Evolutionary conservation across 192 early-diverging fungal genomes (phyloP).

Genomic region (Linnemannia elongata): DNA sequence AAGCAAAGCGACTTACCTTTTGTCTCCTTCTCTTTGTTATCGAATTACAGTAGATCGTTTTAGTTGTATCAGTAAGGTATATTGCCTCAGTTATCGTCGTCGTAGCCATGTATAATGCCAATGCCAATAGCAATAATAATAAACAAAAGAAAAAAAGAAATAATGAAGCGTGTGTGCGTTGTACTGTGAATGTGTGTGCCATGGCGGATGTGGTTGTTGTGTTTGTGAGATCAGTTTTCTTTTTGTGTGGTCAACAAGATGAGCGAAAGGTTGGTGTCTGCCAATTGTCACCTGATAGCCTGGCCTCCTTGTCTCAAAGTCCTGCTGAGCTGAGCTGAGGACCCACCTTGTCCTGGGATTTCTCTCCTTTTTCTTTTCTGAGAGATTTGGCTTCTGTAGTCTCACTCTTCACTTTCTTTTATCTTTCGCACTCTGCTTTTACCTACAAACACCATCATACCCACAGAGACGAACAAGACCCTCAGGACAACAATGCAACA

Average conservation of each 20-base stretch:
- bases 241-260: neutral
- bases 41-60: neutral
- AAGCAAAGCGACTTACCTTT: neutral
- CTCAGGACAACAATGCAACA: constrained; percentile 1
- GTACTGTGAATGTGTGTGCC: neutral
- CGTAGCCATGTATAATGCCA: neutral
- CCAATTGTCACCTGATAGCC: no score
- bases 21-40: neutral
- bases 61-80: neutral
- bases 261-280: no score
- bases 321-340: no score
- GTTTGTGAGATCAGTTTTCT: neutral
- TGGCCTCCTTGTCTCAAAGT: no score
- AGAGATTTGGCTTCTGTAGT: no score
- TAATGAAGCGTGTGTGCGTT: neutral
- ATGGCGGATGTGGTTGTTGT: neutral
- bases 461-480: neutral
- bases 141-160: neutral
- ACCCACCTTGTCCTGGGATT: no score
- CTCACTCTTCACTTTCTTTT: neutral
- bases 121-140: neutral
- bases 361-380: no score
- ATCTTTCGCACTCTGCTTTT: neutral
- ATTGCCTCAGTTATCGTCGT: neutral
- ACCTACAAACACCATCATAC: constrained; percentile 6